Evolutionary conservation across 192 early-diverging fungal genomes (phyloP), one percentile per base, ranked within the genome.

Genomic region (Entomortierella lignicola): DNA sequence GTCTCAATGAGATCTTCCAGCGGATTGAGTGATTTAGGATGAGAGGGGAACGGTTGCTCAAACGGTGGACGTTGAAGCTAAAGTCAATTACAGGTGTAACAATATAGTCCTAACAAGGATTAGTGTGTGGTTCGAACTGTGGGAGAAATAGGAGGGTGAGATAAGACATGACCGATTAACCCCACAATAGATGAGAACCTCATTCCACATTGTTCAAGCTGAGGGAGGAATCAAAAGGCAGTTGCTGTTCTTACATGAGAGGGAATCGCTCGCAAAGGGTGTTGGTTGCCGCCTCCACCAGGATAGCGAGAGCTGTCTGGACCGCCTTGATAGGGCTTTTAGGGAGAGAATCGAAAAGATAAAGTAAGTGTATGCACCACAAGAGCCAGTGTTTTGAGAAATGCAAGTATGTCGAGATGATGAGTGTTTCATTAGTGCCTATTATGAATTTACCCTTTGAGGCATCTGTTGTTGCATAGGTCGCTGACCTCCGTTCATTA

Each of bases 1-100:
- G 86, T 82, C 27, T 88, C 88, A 1, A 88, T 74, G 25, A 89
- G 68, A 30, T 89, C 86, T 2, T 61, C 84, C 7, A 89, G 58
- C 2, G 85, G 88, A 42, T 86, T 88, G 26, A 39, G 59, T 13
- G 66, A 44, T 57, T 63, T 67, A 13, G 72, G 72, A n/a, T 82
- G 69, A 23, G 31, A 69, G 8, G 56, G 72, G 32, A 66, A 51
- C 4, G 75, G 75, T 57, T 79, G 68, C 51, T 79, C 75, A 39
- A 79, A 70, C 1, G 75, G 75, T 32, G 75, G 67, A 60, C 66
- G 75, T 55, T 70, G 75, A 31, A 79, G 63, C 67, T 70, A 39
- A 42, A 26, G 10, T 41, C 13, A 44, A n/a, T 29, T n/a, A 39
- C 44, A 29, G 26, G 20, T 26, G 52, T 30, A 55, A n/a, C n/a